Conservation (phyloP, 768 basidiomycete genomes). For the Tephrocybe sp. region DNA sequence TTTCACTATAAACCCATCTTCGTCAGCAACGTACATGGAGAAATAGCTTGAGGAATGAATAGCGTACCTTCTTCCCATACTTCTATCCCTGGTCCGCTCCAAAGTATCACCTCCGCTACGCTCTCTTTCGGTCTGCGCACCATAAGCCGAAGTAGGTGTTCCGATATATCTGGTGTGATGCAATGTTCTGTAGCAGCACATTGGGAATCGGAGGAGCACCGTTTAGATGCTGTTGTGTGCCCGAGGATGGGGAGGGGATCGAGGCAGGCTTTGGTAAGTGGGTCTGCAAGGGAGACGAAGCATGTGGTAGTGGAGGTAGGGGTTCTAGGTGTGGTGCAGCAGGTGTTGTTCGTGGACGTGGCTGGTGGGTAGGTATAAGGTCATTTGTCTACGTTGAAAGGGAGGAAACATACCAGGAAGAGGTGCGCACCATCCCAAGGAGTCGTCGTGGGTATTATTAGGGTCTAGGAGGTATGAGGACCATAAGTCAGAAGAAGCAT, state of each 20-base stretch:
- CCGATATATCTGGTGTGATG: slow-evolving; percentile 45
- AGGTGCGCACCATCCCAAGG: slow-evolving; percentile 63
- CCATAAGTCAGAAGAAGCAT: slow-evolving; percentile 41
- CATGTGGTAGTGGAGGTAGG: too few species aligned
- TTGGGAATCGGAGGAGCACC: slow-evolving; percentile 39
- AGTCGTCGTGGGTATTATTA: slow-evolving; percentile 11
- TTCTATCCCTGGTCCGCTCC: slow-evolving; percentile 69
- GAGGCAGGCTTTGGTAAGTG: slow-evolving; percentile 45
- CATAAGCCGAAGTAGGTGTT: slow-evolving; percentile 56
- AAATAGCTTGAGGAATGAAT: too few species aligned
- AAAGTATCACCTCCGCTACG: slow-evolving; percentile 50
- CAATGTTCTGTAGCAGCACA: slow-evolving; percentile 40
- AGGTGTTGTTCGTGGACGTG: too few species aligned
- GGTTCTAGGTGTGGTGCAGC: too few species aligned
- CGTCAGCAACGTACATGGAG: too few species aligned
- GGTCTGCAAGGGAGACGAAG: slow-evolving; percentile 35
- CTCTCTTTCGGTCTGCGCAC: slow-evolving; percentile 26
- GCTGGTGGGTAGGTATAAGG: too few species aligned
- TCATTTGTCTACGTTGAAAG: too few species aligned
- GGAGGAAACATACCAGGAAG: slow-evolving; percentile 6
- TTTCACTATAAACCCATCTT: too few species aligned
- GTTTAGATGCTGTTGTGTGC: slow-evolving; percentile 19
- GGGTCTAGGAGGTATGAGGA: slow-evolving; percentile 33
- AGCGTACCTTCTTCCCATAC: slow-evolving; percentile 64
- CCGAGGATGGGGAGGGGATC: slow-evolving; percentile 57